phyloP scores from a whole-genome alignment of 208 protist genomes.

The Endotrypanum monterogeii region DNA sequence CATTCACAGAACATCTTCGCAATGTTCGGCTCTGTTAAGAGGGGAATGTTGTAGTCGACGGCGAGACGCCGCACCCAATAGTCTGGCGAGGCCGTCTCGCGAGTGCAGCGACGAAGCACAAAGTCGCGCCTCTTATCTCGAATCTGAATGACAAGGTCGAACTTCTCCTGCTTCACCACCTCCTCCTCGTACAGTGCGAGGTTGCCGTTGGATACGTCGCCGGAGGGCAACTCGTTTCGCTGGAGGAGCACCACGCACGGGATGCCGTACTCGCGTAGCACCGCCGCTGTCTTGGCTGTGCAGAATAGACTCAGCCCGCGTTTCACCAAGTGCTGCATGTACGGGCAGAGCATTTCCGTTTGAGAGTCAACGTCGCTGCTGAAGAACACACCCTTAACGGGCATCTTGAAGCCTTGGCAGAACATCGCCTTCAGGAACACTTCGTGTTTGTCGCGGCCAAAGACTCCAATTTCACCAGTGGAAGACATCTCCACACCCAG shows the following conservation, averaged over 20 bases:
- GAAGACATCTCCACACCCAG: constrained; percentile 99
- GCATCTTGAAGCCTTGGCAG: constrained; percentile 81
- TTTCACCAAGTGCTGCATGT: constrained; percentile 48
- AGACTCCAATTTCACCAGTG: constrained; percentile 97
- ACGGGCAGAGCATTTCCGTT: constrained; percentile 54
- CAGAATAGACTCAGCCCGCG: constrained; percentile 62
- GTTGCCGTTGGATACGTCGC: constrained; percentile 1
- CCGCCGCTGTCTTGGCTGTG: constrained; percentile 72
- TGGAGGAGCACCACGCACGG: constrained; percentile 58
- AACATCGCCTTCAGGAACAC: constrained; percentile 93
- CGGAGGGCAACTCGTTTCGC: constrained; percentile 30
- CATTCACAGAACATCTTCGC: constrained; percentile 80
- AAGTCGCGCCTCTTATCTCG: constrained; percentile 87
- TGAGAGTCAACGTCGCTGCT: constrained; percentile 63
- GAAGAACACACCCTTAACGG: constrained; percentile 86
- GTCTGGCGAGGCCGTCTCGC: constrained; percentile 63
- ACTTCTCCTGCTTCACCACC: constrained; percentile 63
- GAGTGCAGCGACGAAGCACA: constrained; percentile 73
- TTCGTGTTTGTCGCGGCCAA: constrained; percentile 88
- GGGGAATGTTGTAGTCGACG: constrained; percentile 90
- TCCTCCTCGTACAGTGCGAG: constrained; percentile 46
- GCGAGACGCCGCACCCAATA: constrained; percentile 91
- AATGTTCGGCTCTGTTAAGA: constrained; percentile 88
- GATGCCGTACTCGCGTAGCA: constrained; percentile 85
- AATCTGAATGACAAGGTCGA: constrained; percentile 91